Percentiles rank a stretch among this genome's conserved stretches.
These are phyloP conservation scores for Rhizopogon roseolus DNA, from an alignment of 768 basidiomycete genomes.

Conservation along the genomic window DNA sequence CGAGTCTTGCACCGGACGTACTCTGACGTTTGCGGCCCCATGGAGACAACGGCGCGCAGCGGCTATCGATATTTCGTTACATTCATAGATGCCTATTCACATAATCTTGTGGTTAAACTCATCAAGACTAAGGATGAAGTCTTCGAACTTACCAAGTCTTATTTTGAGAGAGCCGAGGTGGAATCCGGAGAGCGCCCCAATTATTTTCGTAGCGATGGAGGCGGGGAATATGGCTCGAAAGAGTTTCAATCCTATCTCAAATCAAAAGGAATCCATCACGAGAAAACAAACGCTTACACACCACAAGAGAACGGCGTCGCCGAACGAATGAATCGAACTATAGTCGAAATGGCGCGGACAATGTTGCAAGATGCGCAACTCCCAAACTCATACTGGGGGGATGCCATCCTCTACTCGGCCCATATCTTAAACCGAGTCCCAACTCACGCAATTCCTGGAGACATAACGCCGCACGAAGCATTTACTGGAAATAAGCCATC, in stretches of 20 bases:
- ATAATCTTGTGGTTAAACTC: slow-evolving; percentile 9
- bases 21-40: slow-evolving; percentile 16
- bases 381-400: no score
- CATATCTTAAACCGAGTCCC: no score
- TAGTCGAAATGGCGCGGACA: no score
- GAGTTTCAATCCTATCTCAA: slow-evolving; percentile 4
- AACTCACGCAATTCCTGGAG: no score
- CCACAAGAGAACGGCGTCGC: no score
- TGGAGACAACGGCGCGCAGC: slow-evolving; percentile 1
- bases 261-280: slow-evolving; percentile 10
- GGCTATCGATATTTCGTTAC: slow-evolving; percentile 14
- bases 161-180: slow-evolving; percentile 8
- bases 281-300: slow-evolving; percentile 11
- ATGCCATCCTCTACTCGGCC: no score
- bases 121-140: slow-evolving; percentile 11
- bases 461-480: no score
- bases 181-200: slow-evolving; percentile 13
- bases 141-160: slow-evolving; percentile 4
- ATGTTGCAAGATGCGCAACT: no score
- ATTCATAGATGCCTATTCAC: slow-evolving; percentile 15
- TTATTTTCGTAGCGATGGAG: slow-evolving; percentile 15
- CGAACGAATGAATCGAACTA: no score
- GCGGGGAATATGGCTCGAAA: slow-evolving; percentile 16
- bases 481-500: no score
- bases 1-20: slow-evolving; percentile 3